These are phyloP conservation scores for Fusarium miscanthi DNA, from an alignment of 2,329 filamentous ascomycete species.

Conservation along the genomic window DNA sequence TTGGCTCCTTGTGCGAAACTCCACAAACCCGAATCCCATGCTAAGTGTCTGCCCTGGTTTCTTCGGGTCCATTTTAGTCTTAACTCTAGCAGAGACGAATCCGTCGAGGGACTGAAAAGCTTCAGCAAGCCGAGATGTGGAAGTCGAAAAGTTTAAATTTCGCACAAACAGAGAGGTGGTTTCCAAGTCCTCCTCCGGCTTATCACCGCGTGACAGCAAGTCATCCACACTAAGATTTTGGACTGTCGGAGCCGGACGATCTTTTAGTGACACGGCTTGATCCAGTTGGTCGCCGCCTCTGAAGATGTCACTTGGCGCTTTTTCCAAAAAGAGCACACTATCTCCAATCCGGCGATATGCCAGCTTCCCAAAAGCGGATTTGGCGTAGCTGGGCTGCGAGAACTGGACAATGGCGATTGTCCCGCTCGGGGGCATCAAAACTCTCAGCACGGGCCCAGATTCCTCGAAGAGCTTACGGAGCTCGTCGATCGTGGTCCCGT, in stretches of 20 bases:
- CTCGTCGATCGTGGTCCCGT: constrained; percentile 82
- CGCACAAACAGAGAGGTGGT: constrained; percentile 89
- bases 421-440: constrained; percentile 91
- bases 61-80: constrained; percentile 94
- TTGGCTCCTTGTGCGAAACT: constrained; percentile 82
- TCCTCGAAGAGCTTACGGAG: constrained; percentile 85
- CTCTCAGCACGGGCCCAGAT: constrained; percentile 81
- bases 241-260: constrained; percentile 54
- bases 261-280: constrained; percentile 48
- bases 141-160: constrained; percentile 93
- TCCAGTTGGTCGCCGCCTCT: constrained; percentile 45
- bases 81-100: constrained; percentile 89
- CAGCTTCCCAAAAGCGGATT: constrained; percentile 83
- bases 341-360: constrained; percentile 93
- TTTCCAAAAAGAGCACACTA: constrained; percentile 92
- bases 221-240: constrained; percentile 76
- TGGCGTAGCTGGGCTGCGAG: constrained; percentile 79
- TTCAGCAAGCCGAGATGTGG: constrained; percentile 78
- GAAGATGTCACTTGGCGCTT: constrained; percentile 88
- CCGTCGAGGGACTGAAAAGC: constrained; percentile 85
- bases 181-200: constrained; percentile 66
- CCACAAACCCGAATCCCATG: constrained; percentile 97
- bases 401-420: constrained; percentile 96
- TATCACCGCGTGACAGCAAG: constrained; percentile 69
- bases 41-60: constrained; percentile 87